Evolutionary conservation across 2,329 filamentous ascomycete genomes (phyloP), one percentile per base, ranked within the genome.

Genomic region (Fonsecaea pedrosoi): DNA sequence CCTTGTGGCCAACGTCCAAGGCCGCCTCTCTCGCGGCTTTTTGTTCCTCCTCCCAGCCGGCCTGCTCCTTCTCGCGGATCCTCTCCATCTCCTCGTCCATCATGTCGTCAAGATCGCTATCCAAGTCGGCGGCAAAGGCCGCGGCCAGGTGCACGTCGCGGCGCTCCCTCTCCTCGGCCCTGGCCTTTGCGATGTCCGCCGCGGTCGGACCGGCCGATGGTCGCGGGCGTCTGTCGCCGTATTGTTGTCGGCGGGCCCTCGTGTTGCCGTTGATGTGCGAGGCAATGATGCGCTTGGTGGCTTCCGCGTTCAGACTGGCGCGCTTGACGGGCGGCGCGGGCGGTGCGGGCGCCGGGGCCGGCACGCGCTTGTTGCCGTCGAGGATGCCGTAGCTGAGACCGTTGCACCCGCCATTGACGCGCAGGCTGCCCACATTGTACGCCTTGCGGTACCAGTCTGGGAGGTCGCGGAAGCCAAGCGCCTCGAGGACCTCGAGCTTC

Each of bases 391-490:
- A 68, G 61, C 63, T 66, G 30, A 64, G 60, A 35, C 30, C 60
- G 54, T 55, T 68, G n/a, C 57, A 42, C 15, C 68, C 68, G 54
- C 50, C 50, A 15, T 61, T 64, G 25, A 69, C 65, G 6, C 61
- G 63, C 8, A 80, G 64, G 55, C 77, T 78, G 0, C 75, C 61
- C 1, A 79, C 64, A 6, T 69, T 67, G 65, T 76, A 72, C 71
- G 83, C 82, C 61, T 87, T 83, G 61, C 81, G 80, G 74, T 82
- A 88, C 87, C 87, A 89, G 7, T 77, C 76, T 8, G 87, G 87
- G 15, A 84, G 78, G 50, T 81, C 79, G 2, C 79, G 78, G 59
- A 96, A 85, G 0, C 94, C 94, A 2, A 96, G 83, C 6, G 84
- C 82, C 53, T 86, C 80, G 72, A 96, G 86, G 0, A 88, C 91